Percentiles rank a stretch among this genome's conserved stretches.
Evolutionary conservation across 2,329 filamentous ascomycete genomes (phyloP).

Genomic region (Cladosporium sphaerospermum): DNA sequence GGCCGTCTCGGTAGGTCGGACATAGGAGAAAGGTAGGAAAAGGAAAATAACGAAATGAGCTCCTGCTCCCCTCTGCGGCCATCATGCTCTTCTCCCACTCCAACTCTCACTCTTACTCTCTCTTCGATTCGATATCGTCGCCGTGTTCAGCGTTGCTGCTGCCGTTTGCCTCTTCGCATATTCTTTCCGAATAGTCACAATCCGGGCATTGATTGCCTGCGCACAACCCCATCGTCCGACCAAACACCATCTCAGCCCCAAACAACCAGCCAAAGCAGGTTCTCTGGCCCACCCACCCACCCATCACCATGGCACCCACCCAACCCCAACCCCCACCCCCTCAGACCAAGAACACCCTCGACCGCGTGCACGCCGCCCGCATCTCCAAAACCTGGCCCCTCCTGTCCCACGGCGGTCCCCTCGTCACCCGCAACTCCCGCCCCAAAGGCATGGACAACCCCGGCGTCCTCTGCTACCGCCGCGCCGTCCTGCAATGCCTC

Average conservation of each 20-base stretch:
- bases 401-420: neutral
- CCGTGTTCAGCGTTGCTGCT: too few relatives aligned
- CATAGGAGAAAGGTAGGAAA: constrained; percentile 4
- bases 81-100: neutral
- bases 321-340: too few relatives aligned
- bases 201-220: neutral
- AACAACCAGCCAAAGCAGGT: neutral
- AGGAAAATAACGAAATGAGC: neutral
- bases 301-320: too few relatives aligned
- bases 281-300: too few relatives aligned
- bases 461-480: constrained; percentile 12
- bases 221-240: neutral
- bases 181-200: too few relatives aligned
- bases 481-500: constrained; percentile 12
- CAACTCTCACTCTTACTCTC: neutral
- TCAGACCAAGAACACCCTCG: neutral
- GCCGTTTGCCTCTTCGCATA: neutral
- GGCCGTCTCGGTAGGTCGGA: neutral
- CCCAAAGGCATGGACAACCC: constrained; percentile 5
- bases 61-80: neutral
- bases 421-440: neutral
- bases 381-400: constrained; percentile 2
- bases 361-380: neutral
- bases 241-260: neutral
- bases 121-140: neutral